A percentile compares a stretch with the other conserved stretches of the same genome.
phyloP scores from a whole-genome alignment of 139 green algal species.

The Chlorella sorokiniana region DNA sequence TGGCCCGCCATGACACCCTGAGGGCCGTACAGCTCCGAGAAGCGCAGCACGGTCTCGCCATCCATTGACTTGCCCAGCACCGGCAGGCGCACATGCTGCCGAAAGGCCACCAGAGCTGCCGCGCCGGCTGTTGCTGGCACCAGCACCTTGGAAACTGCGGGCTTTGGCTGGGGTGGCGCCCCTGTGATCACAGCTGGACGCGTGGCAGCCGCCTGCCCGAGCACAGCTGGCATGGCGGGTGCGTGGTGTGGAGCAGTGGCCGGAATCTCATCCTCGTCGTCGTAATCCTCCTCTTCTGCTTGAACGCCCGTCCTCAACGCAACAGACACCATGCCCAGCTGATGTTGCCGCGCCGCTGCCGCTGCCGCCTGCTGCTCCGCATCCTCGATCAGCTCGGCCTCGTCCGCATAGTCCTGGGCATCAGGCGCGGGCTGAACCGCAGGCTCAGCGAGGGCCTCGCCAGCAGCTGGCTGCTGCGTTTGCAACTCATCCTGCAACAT shows the following conservation, averaged over 20 bases:
- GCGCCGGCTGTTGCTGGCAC: background rate
- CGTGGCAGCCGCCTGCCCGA: background rate
- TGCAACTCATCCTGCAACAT: slow-evolving; percentile 11
- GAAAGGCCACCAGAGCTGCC: background rate
- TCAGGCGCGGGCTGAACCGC: slow-evolving; percentile 25
- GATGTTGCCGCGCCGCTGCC: slow-evolving; percentile 8
- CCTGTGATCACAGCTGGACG: background rate
- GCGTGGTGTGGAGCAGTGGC: background rate
- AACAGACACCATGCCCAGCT: slow-evolving; percentile 12
- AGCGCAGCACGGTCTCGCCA: slow-evolving; percentile 30
- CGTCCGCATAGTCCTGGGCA: slow-evolving; percentile 41
- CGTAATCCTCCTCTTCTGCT: slow-evolving; percentile 51
- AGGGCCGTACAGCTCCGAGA: slow-evolving; percentile 32
- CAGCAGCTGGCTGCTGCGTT: background rate
- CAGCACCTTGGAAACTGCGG: background rate
- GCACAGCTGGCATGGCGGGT: background rate
- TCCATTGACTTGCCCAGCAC: slow-evolving; percentile 6
- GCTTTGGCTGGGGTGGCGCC: background rate
- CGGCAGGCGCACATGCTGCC: slow-evolving; percentile 19
- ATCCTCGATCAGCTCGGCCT: slow-evolving; percentile 50
- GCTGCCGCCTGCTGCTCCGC: slow-evolving; percentile 9
- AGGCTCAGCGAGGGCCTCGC: background rate
- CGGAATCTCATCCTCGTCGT: slow-evolving; percentile 34
- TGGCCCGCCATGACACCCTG: slow-evolving; percentile 15
- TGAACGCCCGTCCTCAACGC: background rate